Evolutionary conservation across 1,284 basidiomycete genomes (phyloP).

Genomic region (Tilletia walkeri): DNA sequence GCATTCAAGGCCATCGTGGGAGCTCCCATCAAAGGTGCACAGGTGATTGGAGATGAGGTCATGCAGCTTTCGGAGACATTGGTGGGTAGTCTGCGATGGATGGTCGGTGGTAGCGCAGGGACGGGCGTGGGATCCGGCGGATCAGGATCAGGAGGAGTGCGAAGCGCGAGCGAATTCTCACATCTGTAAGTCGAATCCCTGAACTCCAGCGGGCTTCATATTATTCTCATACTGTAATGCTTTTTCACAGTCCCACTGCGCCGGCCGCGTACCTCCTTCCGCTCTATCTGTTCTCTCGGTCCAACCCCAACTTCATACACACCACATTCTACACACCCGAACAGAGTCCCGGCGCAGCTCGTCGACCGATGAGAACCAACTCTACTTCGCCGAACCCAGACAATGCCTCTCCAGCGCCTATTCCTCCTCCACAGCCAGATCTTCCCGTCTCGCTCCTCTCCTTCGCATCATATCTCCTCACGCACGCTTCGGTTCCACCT

Average conservation of each 20-base stretch:
- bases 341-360: background rate
- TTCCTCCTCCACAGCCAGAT: background rate
- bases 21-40: conserved; percentile 1
- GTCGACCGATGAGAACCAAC: background rate
- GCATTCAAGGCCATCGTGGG: conserved; percentile 1
- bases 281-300: background rate
- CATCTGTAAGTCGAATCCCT: conserved; percentile 1
- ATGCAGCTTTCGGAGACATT: conserved; percentile 6
- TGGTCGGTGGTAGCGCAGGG: background rate
- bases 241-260: background rate
- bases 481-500: conserved; percentile 6
- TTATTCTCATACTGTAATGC: background rate
- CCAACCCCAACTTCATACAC: conserved; percentile 6
- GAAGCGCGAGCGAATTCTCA: conserved; percentile 14
- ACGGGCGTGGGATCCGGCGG: too few relatives aligned
- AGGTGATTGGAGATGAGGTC: conserved; percentile 3
- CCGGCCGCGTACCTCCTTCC: conserved; percentile 5
- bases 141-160: background rate
- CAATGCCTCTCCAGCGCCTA: too few relatives aligned
- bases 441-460: conserved; percentile 5
- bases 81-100: background rate
- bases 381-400: background rate
- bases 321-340: background rate
- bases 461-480: conserved; percentile 12
- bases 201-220: too few relatives aligned